Evolutionary conservation across 306 rosid species (phyloP).

Genomic region (Vigna unguiculata): DNA sequence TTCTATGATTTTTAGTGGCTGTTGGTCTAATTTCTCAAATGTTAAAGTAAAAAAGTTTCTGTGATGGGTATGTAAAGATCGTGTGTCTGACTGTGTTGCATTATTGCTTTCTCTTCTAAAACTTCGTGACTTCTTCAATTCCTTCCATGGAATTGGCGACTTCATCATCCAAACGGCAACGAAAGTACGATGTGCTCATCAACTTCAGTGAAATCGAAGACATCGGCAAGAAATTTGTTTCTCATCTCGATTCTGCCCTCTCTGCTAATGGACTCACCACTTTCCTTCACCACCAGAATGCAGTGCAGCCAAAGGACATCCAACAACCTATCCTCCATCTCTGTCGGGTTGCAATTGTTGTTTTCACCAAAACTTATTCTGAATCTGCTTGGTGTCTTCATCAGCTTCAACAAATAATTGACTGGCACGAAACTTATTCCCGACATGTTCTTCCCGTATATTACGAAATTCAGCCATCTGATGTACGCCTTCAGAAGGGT

Average conservation of each 20-base stretch:
- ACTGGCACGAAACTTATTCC: background rate
- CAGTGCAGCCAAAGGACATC: no score
- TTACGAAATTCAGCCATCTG: background rate
- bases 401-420: background rate
- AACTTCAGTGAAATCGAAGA: background rate
- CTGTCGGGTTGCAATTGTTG: background rate
- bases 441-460: slow-evolving; percentile 13
- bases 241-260: background rate
- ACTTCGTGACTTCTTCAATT: no score
- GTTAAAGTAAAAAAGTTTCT: no score
- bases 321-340: no score
- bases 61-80: no score
- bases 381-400: background rate
- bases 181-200: background rate
- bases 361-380: background rate
- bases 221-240: background rate
- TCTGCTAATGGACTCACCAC: background rate
- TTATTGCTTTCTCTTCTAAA: no score
- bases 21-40: no score
- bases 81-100: no score
- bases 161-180: background rate
- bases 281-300: background rate
- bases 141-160: no score
- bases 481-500: background rate
- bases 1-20: no score